Conservation (phyloP, 495 filamentous ascomycete species). For the Pseudoneurospora amorphoporcata region DNA sequence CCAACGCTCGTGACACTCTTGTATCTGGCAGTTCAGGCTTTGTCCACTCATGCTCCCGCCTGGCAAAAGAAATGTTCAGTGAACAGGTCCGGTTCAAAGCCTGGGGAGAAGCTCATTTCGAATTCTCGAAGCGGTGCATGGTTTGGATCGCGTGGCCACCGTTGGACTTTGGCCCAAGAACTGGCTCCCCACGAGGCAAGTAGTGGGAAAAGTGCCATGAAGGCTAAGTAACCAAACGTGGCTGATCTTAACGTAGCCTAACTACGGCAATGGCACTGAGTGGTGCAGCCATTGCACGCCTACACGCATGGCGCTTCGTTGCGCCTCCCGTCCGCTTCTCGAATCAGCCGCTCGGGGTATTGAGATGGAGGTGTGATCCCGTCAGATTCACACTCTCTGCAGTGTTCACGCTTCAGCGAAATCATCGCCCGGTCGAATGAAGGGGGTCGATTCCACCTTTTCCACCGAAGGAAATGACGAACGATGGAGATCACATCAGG, state of each 20-base stretch:
- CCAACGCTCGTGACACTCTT: neutral
- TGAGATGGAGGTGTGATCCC: neutral
- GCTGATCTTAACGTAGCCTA: conserved; percentile 3
- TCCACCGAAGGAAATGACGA: neutral
- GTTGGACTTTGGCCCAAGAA: neutral
- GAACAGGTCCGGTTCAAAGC: neutral
- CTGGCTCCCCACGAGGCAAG: neutral
- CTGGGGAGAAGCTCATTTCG: neutral
- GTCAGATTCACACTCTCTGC: neutral
- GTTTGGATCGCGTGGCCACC: neutral
- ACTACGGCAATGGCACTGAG: conserved; percentile 9
- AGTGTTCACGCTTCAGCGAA: neutral
- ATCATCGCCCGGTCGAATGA: neutral
- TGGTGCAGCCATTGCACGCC: conserved; percentile 5
- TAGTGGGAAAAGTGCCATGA: neutral
- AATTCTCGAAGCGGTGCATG: neutral
- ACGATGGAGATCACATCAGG: neutral
- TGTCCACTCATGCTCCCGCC: neutral
- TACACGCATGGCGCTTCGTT: conserved; percentile 9
- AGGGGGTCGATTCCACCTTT: neutral
- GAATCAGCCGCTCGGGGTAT: conserved; percentile 1
- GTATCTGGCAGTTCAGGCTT: neutral
- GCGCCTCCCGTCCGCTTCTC: conserved; percentile 17
- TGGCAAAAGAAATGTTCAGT: neutral
- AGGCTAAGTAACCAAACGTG: neutral